Base-by-base conservation (phyloP, 1,139 yeast genomes). In the Kazachstania sp. region DNA sequence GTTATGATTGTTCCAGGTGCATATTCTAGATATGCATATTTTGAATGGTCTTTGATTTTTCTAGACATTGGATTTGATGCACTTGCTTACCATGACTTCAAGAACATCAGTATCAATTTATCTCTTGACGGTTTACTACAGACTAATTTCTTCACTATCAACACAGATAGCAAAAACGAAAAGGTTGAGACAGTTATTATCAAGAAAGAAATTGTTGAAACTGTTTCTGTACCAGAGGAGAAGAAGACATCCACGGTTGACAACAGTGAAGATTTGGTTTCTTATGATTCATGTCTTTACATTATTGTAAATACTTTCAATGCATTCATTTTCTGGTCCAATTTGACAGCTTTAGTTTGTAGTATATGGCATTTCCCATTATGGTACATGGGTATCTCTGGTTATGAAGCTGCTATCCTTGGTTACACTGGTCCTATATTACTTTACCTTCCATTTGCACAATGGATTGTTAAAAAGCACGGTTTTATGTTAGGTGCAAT, bases 351-450 rank as follows among this genome's bases (percentile, higher is more conserved):
- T 0, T 71, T 92, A 52, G 84, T 88, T 45, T 74, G 94, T 49
- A 79, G 94, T 60, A 82, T 92, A 44, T 92, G 98, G 98, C 87
- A 86, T 69, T 92, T 92, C 73, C 98, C 98, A 16, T 73, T 92
- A 52, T 92, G 98, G 98, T 79, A 84, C 63, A 88, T 92, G 97
- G 97, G 97, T 8, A 83, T 92, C 49, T 84, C 95, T 2, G 98
- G 98, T 3, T 88, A 85, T 63, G 98, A 92, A 66, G 84, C 85
- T 0, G 76, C 81, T 2, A 72, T 87, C 43, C 63, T 81, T 3
- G 69, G 81, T 26, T 71, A 83, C 40, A 52, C 79, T 31, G 75
- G 83, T 1, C 84, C 90, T 4, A 51, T 83, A 15, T 41, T 87
- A 2, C 69, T 87, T 38, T 63, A 67, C 3, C 56, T 84, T 15